These are phyloP conservation scores for Vitis amurensis DNA, from an alignment of 164 flowering plant species.

Conservation along the genomic window DNA sequence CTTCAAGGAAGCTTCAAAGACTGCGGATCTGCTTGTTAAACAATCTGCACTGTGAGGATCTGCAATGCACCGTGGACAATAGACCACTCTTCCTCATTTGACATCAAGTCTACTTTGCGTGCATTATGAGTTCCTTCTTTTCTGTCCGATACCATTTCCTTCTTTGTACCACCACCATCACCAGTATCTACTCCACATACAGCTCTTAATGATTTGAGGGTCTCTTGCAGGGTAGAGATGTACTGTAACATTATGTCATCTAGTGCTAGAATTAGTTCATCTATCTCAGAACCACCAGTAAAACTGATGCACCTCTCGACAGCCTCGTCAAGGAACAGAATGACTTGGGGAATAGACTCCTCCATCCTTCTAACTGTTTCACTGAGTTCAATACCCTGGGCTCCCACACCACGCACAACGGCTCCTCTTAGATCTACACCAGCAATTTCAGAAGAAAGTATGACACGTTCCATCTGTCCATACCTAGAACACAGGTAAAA, in stretches of 20 bases:
- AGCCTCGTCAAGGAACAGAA: constrained; percentile 91
- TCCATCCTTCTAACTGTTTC: constrained; percentile 99
- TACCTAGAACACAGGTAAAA: constrained; percentile 52
- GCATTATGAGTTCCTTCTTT: constrained; percentile 57
- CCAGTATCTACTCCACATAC: constrained; percentile 80
- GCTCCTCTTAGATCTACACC: constrained; percentile 94
- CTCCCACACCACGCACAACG: constrained; percentile 83
- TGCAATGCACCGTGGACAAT: constrained; percentile 98
- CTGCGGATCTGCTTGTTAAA: constrained; percentile 90
- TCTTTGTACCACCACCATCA: constrained; percentile 55
- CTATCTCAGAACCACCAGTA: constrained; percentile 99
- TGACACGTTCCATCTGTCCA: constrained; percentile 93
- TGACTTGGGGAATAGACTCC: constrained; percentile 95
- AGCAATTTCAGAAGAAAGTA: constrained; percentile 86
- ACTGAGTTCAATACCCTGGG: constrained; percentile 98
- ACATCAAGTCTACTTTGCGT: constrained; percentile 59
- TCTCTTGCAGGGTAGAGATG: constrained; percentile 80
- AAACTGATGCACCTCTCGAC: constrained; percentile 95
- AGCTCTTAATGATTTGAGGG: constrained; percentile 76
- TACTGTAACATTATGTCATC: constrained; percentile 93
- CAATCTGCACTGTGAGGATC: constrained; percentile 95
- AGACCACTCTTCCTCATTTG: constrained; percentile 99
- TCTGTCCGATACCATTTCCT: constrained; percentile 68
- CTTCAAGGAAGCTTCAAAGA: constrained; percentile 95
- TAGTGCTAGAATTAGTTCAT: constrained; percentile 81